Base-by-base conservation (phyloP, 1,284 basidiomycete genomes). In the Malassezia sympodialis region DNA sequence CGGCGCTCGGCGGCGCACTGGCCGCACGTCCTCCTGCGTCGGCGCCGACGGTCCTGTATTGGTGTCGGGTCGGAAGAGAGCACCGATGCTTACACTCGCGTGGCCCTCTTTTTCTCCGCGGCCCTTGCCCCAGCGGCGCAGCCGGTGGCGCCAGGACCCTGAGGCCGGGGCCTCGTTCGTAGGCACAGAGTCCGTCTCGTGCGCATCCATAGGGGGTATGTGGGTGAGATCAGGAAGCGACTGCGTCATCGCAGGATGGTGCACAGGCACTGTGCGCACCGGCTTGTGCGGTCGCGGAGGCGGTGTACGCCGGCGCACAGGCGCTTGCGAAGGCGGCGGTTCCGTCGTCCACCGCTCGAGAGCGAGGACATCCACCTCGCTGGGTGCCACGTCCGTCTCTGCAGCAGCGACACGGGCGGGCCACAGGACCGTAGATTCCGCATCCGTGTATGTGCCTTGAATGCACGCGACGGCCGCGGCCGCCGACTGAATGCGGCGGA, bases 401-500 rank as follows among this genome's bases (percentile, higher is more conserved):
- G 37, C 12, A 10, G 19, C 37, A 19, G 34, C 27, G 7, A 15
- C 46, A 15, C 17, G 23, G 15, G 32, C 5, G n/a, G 46, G 34
- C 46, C 46, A 49, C 23, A 37, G 3, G 1, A 49, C 31, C 6
- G 46, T 19, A 14, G 15, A 4, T 1, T 14, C 21, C 21, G 15
- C 14, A n/a, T 26, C 46, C 17, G 15, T 10, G 30, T 46, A 46
- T 4, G 23, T 31, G 17, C 34, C 32, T 10, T 7, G 8, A 11
- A 28, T n/a, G 23, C 46, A 49, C 21, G 27, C 35, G n/a, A 37
- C 6, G 3, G 46, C 32, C 4, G 53, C 53, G 17, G 53, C 42
- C 3, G 53, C 46, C 2, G 53, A 45, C 31, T 56, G 53, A n/a
- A 56, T 32, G 17, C 27, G 39, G 8, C 34, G 41, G 8, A 56